Evolutionary conservation across 2,329 filamentous ascomycete genomes (phyloP).

Genomic region (Aspergillus pseudonomiae): DNA sequence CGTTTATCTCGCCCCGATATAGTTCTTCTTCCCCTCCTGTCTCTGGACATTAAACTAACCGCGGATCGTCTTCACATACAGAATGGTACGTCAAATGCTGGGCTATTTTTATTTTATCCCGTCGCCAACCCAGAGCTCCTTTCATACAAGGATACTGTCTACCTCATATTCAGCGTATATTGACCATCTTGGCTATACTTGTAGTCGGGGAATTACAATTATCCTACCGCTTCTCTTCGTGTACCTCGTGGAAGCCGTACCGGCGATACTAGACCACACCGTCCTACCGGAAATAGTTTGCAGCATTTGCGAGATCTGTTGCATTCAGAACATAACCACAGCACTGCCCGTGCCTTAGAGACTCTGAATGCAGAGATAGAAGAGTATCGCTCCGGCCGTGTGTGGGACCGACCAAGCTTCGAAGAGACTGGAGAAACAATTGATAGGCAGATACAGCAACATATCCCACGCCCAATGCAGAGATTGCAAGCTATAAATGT

Average conservation of each 20-base stretch:
- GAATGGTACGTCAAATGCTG: slow-evolving; percentile 9
- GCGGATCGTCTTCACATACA: slow-evolving; percentile 1
- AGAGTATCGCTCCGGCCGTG: slow-evolving; percentile 32
- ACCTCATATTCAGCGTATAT: slow-evolving; percentile 7
- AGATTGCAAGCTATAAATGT: slow-evolving; percentile 17
- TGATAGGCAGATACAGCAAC: slow-evolving; percentile 30
- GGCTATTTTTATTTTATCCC: neutral
- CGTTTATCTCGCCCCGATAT: neutral
- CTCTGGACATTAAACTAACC: slow-evolving; percentile 6
- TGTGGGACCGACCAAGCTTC: slow-evolving; percentile 27
- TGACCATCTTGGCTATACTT: slow-evolving; percentile 22
- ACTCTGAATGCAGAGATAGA: slow-evolving; percentile 44
- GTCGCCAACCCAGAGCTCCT: neutral
- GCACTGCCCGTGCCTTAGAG: slow-evolving; percentile 39
- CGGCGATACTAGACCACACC: slow-evolving; percentile 26
- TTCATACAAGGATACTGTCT: neutral
- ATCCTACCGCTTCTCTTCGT: slow-evolving; percentile 42
- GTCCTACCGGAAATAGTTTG: slow-evolving; percentile 30
- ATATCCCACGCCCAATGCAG: slow-evolving; percentile 20
- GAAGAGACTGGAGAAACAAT: slow-evolving; percentile 30
- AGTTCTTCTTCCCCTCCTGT: neutral
- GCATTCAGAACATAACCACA: slow-evolving; percentile 38
- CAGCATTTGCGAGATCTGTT: slow-evolving; percentile 45
- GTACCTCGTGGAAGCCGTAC: slow-evolving; percentile 26
- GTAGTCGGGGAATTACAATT: slow-evolving; percentile 49